A percentile compares a stretch with the other conserved stretches of the same genome.
Conservation (phyloP, 129 eudicot genomes). For the Centaurea solstitialis region DNA sequence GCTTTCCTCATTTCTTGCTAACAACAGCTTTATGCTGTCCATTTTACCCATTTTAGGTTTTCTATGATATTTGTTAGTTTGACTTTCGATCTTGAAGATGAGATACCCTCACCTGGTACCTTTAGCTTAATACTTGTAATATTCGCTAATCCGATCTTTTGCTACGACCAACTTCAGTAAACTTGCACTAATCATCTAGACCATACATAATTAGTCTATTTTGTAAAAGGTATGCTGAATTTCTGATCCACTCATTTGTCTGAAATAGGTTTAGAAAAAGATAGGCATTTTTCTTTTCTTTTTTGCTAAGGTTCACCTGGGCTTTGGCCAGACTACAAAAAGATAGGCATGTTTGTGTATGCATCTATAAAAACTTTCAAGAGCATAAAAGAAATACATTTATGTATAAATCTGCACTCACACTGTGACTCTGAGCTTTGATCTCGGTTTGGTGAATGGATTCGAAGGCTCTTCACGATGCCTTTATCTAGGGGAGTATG, state of each 20-base stretch:
- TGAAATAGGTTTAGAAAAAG: too few species aligned
- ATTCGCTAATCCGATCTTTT: too few species aligned
- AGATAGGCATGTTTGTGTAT: neutral
- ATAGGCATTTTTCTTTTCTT: too few species aligned
- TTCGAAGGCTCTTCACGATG: neutral
- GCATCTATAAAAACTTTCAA: neutral
- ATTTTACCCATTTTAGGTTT: neutral
- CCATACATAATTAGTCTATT: neutral
- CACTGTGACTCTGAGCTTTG: neutral
- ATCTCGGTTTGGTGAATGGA: neutral
- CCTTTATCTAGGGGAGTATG: neutral
- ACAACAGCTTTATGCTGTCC: neutral
- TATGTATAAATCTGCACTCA: neutral
- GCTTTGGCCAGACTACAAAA: too few species aligned
- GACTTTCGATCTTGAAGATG: neutral
- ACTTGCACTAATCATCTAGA: neutral
- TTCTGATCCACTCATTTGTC: neutral
- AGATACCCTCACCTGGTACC: neutral
- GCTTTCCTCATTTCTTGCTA: neutral
- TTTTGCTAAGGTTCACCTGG: too few species aligned
- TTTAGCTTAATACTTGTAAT: too few species aligned
- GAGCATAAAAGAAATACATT: neutral
- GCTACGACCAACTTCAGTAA: neutral
- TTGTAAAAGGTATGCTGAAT: neutral
- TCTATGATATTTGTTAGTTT: neutral